These are phyloP conservation scores for Avena sativa DNA, from an alignment of 176 grass and related monocot genomes.

Conservation along the genomic window DNA sequence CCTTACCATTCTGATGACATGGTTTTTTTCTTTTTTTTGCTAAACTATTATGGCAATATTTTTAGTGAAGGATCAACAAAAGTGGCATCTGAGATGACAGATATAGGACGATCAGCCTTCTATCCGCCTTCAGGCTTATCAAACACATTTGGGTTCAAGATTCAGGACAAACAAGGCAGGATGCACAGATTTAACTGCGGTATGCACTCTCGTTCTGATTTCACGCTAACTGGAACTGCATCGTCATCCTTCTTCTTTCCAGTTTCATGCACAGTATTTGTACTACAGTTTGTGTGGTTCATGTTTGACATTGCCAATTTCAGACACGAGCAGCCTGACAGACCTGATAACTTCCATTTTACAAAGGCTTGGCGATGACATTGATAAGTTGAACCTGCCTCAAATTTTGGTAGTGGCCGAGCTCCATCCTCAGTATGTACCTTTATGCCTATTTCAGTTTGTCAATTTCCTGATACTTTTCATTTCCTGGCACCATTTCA, in stretches of 20 bases:
- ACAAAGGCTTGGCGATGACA: constrained; percentile 81
- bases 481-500: not conserved
- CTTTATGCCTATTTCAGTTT: not conserved
- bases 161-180: constrained; percentile 91
- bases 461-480: constrained; percentile 21
- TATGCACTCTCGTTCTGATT: constrained; percentile 43
- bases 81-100: constrained; percentile 74
- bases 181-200: constrained; percentile 99
- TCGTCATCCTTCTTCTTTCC: not conserved
- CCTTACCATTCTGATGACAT: constrained; percentile 22
- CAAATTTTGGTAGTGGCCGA: constrained; percentile 81
- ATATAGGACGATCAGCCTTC: constrained; percentile 66
- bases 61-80: constrained; percentile 88
- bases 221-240: not conserved
- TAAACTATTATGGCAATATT: constrained; percentile 25
- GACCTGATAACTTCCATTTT: constrained; percentile 90
- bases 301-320: constrained; percentile 32
- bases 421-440: not conserved
- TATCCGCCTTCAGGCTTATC: constrained; percentile 77
- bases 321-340: constrained; percentile 80
- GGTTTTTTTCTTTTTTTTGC: constrained; percentile 9
- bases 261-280: not conserved
- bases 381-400: constrained; percentile 82
- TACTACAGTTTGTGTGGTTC: constrained; percentile 29
- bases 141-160: constrained; percentile 89